These are phyloP conservation scores for Ceratobasidium sp. DNA, from an alignment of 1,284 basidiomycete species.

Conservation along the genomic window DNA sequence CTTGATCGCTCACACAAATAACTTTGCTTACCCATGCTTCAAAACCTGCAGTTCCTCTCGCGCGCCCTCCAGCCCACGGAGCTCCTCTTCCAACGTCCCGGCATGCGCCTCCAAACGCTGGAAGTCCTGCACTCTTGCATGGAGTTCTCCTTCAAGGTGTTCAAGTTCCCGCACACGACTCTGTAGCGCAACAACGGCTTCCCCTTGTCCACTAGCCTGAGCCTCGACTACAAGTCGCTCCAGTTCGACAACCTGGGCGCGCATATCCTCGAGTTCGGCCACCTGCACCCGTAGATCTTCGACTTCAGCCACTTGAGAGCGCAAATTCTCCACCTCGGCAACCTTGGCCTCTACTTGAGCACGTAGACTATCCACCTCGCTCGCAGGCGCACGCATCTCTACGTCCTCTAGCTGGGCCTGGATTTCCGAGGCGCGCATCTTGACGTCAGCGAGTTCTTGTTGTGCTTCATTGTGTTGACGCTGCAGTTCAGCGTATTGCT, in stretches of 20 bases:
- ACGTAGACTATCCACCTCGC: constrained; percentile 31
- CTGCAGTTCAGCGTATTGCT: constrained; percentile 9
- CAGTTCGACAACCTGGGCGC: constrained; percentile 34
- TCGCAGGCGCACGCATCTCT: constrained; percentile 39
- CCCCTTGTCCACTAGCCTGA: constrained; percentile 11
- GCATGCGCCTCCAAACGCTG: constrained; percentile 28
- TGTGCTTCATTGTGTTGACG: constrained; percentile 7
- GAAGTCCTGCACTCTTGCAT: constrained; percentile 10
- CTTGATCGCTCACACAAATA: background rate
- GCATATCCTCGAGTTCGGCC: constrained; percentile 37
- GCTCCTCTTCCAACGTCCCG: constrained; percentile 33
- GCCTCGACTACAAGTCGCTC: constrained; percentile 33
- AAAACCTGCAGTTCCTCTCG: constrained; percentile 34
- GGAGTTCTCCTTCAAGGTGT: constrained; percentile 20
- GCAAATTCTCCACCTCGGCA: constrained; percentile 11
- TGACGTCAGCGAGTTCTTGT: constrained; percentile 6
- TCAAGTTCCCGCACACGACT: constrained; percentile 30
- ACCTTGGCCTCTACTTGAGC: constrained; percentile 14
- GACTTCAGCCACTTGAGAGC: constrained; percentile 19
- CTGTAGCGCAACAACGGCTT: constrained; percentile 8
- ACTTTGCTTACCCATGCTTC: constrained; percentile 27
- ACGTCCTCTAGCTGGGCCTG: constrained; percentile 35
- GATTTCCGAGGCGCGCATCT: background rate
- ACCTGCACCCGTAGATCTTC: constrained; percentile 38
- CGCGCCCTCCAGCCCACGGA: constrained; percentile 32